These are phyloP conservation scores for Scopulariopsis brevicaulis DNA, from an alignment of 2,329 filamentous ascomycete genomes.

Conservation along the genomic window DNA sequence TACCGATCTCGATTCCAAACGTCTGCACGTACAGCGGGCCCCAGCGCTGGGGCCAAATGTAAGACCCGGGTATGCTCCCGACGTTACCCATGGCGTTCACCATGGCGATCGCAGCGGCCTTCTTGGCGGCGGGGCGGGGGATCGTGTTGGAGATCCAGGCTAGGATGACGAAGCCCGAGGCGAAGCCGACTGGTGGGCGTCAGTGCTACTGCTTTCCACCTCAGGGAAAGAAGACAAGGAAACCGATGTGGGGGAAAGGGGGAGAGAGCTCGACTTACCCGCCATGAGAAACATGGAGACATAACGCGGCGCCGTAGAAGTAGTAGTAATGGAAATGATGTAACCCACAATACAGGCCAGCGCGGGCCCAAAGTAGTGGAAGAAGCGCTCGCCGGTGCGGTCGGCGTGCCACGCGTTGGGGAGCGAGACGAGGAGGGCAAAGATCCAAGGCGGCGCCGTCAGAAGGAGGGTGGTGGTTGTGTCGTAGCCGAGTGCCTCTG, in stretches of 20 bases:
- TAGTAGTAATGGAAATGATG: constrained; percentile 12
- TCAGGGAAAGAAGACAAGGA: background rate
- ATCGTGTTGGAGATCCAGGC: constrained; percentile 8
- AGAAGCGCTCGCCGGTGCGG: constrained; percentile 23
- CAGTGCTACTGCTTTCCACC: background rate
- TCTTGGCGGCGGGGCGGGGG: constrained; percentile 7
- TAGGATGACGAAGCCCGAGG: constrained; percentile 7
- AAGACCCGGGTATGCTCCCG: constrained; percentile 6
- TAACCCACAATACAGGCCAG: constrained; percentile 12
- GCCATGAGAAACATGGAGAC: constrained; percentile 28
- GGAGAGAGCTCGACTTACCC: background rate
- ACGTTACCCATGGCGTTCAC: constrained; percentile 43
- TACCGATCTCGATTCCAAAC: constrained; percentile 29
- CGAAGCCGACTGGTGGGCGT: constrained; percentile 4
- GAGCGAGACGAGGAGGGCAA: constrained; percentile 14
- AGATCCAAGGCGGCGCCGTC: constrained; percentile 17
- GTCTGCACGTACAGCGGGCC: constrained; percentile 23
- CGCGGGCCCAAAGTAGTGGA: constrained; percentile 19
- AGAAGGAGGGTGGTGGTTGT: constrained; percentile 14
- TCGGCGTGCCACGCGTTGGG: constrained; percentile 24
- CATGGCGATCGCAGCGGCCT: constrained; percentile 32
- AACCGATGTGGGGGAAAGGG: background rate
- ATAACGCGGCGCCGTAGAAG: constrained; percentile 10
- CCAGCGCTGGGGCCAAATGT: constrained; percentile 13
- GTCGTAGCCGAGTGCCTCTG: constrained; percentile 12